Percentiles rank a stretch among this genome's conserved stretches.
phyloP scores from a whole-genome alignment of 2,329 filamentous ascomycete species.

The Stromatinia cepivora region DNA sequence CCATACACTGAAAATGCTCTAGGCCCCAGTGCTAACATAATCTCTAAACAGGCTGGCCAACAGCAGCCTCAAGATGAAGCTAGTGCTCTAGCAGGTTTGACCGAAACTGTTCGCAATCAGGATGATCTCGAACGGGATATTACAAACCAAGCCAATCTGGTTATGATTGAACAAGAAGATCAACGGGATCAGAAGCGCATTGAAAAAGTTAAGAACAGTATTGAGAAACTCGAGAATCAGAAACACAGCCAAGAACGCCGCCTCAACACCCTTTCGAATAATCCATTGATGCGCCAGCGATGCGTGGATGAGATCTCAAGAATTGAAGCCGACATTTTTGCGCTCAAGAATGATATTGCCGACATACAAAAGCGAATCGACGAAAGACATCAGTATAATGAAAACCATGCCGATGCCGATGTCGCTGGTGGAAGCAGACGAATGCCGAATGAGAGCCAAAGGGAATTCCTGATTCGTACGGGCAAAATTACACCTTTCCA shows the following conservation, averaged over 20 bases:
- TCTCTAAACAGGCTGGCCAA: slow-evolving; percentile 54
- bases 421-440: slow-evolving; percentile 55
- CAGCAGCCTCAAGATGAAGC: slow-evolving; percentile 45
- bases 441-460: slow-evolving; percentile 76
- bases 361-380: slow-evolving; percentile 82
- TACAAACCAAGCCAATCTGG: slow-evolving; percentile 59
- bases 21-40: not conserved
- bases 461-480: slow-evolving; percentile 89
- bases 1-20: not conserved
- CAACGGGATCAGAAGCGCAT: slow-evolving; percentile 64
- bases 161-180: slow-evolving; percentile 62
- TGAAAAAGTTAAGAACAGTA: slow-evolving; percentile 55
- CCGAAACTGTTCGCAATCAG: slow-evolving; percentile 75
- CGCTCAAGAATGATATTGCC: slow-evolving; percentile 68
- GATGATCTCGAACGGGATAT: slow-evolving; percentile 91
- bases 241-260: slow-evolving; percentile 60
- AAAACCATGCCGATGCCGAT: slow-evolving; percentile 45
- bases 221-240: slow-evolving; percentile 63
- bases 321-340: slow-evolving; percentile 39
- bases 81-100: slow-evolving; percentile 55
- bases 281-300: slow-evolving; percentile 50
- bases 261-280: slow-evolving; percentile 53
- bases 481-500: slow-evolving; percentile 98
- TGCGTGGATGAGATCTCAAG: slow-evolving; percentile 43
- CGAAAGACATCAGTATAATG: slow-evolving; percentile 62